Percentiles rank a stretch among this genome's conserved stretches.
Conservation (phyloP, 2,329 filamentous ascomycete genomes). For the Fusarium sp. region DNA sequence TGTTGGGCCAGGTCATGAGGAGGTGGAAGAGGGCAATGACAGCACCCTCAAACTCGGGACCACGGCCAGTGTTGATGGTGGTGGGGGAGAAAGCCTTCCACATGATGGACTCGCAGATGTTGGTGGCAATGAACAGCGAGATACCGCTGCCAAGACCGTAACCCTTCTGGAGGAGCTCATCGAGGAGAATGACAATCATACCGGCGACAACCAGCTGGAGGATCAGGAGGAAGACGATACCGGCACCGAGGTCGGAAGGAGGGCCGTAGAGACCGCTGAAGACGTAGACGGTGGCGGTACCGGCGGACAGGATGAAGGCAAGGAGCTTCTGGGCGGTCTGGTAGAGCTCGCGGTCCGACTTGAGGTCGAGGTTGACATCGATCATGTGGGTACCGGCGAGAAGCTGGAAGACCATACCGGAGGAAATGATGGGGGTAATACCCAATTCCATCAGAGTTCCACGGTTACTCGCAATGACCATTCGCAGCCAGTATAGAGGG, state of each 20-base stretch:
- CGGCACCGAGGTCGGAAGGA: slow-evolving; percentile 93
- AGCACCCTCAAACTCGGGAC: slow-evolving; percentile 98
- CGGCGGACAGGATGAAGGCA: slow-evolving; percentile 96
- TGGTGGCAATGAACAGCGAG: slow-evolving; percentile 99
- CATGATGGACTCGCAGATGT: slow-evolving; percentile 99
- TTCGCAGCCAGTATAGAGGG: slow-evolving; percentile 98
- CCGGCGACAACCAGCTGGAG: slow-evolving; percentile 97
- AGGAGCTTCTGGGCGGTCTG: slow-evolving; percentile 99
- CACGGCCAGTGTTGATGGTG: slow-evolving; percentile 98
- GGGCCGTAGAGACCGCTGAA: slow-evolving; percentile 97
- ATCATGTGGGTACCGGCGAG: slow-evolving; percentile 99
- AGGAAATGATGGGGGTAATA: slow-evolving; percentile 99
- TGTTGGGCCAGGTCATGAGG: slow-evolving; percentile 98
- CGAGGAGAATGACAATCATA: slow-evolving; percentile 97
- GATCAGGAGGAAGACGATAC: slow-evolving; percentile 97
- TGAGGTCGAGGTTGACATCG: slow-evolving; percentile 99
- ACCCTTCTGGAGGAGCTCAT: slow-evolving; percentile 99
- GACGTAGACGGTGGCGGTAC: slow-evolving; percentile 97
- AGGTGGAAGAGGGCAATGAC: slow-evolving; percentile 98
- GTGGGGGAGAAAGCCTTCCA: slow-evolving; percentile 99
- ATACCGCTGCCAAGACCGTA: slow-evolving; percentile 99
- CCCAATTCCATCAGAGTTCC: slow-evolving; percentile 96
- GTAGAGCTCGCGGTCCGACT: slow-evolving; percentile 99
- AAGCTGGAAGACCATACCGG: slow-evolving; percentile 99
- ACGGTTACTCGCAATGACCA: slow-evolving; percentile 99